Evolutionary conservation across 306 rosid species (phyloP).

Genomic region (Abrus pulchellus): DNA sequence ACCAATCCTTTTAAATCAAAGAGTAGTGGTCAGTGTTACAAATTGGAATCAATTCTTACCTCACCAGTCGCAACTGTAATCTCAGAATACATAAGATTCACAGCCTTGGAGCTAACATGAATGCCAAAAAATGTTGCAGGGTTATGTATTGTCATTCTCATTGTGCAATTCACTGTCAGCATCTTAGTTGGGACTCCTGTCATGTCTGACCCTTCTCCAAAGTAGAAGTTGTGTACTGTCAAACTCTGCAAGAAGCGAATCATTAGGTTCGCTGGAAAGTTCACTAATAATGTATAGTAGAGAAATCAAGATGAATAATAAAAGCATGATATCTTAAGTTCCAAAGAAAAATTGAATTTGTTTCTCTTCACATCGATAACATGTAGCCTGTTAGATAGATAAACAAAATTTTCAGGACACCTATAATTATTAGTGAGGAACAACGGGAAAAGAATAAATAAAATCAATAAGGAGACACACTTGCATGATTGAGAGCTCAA

Average conservation of each 20-base stretch:
- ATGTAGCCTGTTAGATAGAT: not conserved
- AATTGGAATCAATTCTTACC: slow-evolving; percentile 52
- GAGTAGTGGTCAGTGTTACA: not conserved
- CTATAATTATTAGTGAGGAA: not conserved
- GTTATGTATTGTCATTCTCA: slow-evolving; percentile 73
- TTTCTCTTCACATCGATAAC: slow-evolving; percentile 3
- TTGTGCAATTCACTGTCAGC: slow-evolving; percentile 78
- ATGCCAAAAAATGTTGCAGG: slow-evolving; percentile 90
- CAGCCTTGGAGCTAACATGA: slow-evolving; percentile 67
- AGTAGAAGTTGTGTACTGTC: slow-evolving; percentile 76
- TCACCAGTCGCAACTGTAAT: slow-evolving; percentile 79
- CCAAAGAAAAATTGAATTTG: slow-evolving; percentile 1
- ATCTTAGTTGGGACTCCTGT: slow-evolving; percentile 95
- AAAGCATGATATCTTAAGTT: slow-evolving; percentile 17
- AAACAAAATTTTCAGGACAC: no score
- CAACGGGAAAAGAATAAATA: not conserved
- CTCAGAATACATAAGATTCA: slow-evolving; percentile 81
- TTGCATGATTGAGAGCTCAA: slow-evolving; percentile 8
- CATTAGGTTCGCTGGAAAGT: not conserved
- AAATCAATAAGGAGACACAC: not conserved
- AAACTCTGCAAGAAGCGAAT: slow-evolving; percentile 64
- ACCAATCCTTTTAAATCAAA: slow-evolving; percentile 19
- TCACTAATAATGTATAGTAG: slow-evolving; percentile 11
- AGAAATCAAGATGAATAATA: slow-evolving; percentile 14
- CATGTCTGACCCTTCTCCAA: slow-evolving; percentile 81